Percentiles rank a stretch among this genome's conserved stretches.
phyloP scores from a whole-genome alignment of 2,329 filamentous ascomycete species.

The Sclerotinia spermophila region DNA sequence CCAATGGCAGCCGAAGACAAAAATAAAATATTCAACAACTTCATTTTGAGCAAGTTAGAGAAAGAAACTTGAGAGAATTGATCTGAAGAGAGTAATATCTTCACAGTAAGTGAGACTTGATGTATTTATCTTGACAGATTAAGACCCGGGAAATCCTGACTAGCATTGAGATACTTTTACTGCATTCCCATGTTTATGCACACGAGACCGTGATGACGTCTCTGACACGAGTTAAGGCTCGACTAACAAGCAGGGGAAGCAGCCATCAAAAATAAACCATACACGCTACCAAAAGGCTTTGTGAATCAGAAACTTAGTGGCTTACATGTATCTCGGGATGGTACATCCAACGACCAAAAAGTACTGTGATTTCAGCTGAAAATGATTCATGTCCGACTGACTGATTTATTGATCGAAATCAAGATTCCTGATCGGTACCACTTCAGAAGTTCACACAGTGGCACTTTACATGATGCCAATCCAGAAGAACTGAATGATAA shows the following conservation, averaged over 20 bases:
- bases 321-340: neutral
- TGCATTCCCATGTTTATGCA: neutral
- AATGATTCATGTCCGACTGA: neutral
- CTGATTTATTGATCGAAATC: neutral
- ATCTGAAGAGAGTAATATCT: slow-evolving; percentile 17
- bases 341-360: neutral
- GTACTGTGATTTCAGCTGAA: slow-evolving; percentile 7
- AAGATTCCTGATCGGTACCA: neutral
- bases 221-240: slow-evolving; percentile 17
- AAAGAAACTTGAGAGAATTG: slow-evolving; percentile 13
- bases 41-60: slow-evolving; percentile 19
- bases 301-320: neutral
- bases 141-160: neutral
- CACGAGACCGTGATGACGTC: slow-evolving; percentile 7
- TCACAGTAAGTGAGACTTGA: slow-evolving; percentile 1
- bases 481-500: neutral
- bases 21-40: slow-evolving; percentile 16
- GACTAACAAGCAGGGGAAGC: neutral
- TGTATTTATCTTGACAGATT: slow-evolving; percentile 18
- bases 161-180: neutral
- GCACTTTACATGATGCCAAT: neutral
- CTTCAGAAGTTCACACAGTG: neutral
- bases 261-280: neutral
- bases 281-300: neutral
- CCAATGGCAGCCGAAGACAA: slow-evolving; percentile 10